Evolutionary conservation across 2,329 filamentous ascomycete species (phyloP), one percentile per base, ranked within the genome.

Genomic region (Colletotrichum sp.): DNA sequence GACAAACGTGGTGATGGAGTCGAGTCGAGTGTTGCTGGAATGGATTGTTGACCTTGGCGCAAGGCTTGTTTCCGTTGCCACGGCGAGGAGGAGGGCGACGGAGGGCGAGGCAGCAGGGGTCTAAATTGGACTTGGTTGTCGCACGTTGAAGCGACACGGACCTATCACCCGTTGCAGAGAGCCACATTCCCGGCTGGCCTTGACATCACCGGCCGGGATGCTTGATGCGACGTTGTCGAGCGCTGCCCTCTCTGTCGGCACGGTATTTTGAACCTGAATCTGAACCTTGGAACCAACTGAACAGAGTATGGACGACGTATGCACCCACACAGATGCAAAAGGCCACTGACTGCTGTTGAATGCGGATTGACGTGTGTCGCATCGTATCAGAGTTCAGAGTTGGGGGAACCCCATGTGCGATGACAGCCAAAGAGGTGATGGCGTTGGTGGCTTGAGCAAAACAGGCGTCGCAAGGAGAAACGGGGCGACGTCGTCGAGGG

Each of bases 201-300:
- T 76, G 71, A 76, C 75, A 75, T 76, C 75, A 71, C 72, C 63
- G 75, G 59, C 75, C 66, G 55, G 75, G 75, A 64, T 76, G 57
- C 8, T 63, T 21, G 65, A 66, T 69, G 71, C 24, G 65, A 75
- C 44, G 21, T 44, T 66, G 39, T 49, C 39, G 60, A 60, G 57
- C 28, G 57, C 36, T 49, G 57, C 39, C 5, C 18, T 60, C 16
- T n/a, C 26, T 12, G 30, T 60, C 44, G 26, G 30, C 59, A 32
- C 16, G 59, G 66, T 30, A 28, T 24, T 34, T 5, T 52, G 44
- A 52, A 21, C 7, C 39, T n/a, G 39, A 49, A 34, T 52, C 44
- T 21, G n/a, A 8, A 36, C 28, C 26, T 39, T 21, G 57, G 18
- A 72, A 52, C 71, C 28, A 57, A 36, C 68, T 59, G 55, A 63